These are phyloP conservation scores for Phytophthora colocasiae DNA, from an alignment of 352 stramenopile species.

Conservation along the genomic window DNA sequence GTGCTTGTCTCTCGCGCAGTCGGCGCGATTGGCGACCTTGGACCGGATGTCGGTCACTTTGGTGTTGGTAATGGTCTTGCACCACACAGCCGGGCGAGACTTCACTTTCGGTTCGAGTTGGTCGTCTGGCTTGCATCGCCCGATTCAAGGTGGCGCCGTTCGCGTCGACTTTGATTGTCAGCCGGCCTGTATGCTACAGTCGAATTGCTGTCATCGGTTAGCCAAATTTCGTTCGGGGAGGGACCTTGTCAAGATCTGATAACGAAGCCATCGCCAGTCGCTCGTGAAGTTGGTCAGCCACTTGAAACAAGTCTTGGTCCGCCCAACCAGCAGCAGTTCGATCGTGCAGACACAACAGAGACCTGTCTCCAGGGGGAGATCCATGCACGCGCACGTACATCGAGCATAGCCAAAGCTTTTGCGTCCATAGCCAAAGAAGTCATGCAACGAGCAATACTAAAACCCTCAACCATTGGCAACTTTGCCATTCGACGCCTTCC, in stretches of 20 bases:
- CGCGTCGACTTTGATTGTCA: slow-evolving; percentile 1
- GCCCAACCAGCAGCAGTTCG: slow-evolving; percentile 10
- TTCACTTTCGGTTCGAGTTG: neutral
- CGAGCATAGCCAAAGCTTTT: neutral
- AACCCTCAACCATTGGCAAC: neutral
- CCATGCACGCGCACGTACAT: neutral
- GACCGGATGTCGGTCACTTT: slow-evolving; percentile 17
- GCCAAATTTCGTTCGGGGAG: slow-evolving; percentile 30
- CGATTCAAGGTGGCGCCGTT: slow-evolving; percentile 21
- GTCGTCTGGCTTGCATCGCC: slow-evolving; percentile 11
- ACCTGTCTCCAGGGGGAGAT: slow-evolving; percentile 13
- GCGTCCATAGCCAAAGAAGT: neutral
- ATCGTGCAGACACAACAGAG: slow-evolving; percentile 27
- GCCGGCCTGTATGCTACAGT: neutral
- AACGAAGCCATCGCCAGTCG: slow-evolving; percentile 17
- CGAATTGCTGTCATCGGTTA: neutral
- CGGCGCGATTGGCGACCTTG: slow-evolving; percentile 18
- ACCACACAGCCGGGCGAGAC: slow-evolving; percentile 1
- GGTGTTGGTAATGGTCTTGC: slow-evolving; percentile 13
- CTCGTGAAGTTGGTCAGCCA: neutral
- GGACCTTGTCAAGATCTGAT: slow-evolving; percentile 4
- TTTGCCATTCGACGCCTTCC: too few species aligned
- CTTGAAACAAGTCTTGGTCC: neutral
- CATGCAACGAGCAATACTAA: neutral
- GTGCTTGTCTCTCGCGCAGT: slow-evolving; percentile 14